Conservation (phyloP, 1,284 basidiomycete genomes). For the Ustilago shanxiensis region DNA sequence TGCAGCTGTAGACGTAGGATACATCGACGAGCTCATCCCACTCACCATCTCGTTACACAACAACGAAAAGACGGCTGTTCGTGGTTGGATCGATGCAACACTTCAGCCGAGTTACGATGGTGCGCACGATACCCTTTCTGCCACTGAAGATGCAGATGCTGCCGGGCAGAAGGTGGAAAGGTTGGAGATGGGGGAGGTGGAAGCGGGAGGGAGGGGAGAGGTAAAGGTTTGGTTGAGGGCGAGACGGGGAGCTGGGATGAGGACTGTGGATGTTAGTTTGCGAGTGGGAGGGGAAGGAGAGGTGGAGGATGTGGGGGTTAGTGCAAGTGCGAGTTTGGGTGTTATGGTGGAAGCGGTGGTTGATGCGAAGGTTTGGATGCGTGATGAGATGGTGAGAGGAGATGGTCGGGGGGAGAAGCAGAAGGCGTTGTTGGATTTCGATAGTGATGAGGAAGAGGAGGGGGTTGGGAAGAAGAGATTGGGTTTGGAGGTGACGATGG, state of each 20-base stretch:
- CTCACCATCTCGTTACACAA: slow-evolving; percentile 29
- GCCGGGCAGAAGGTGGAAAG: slow-evolving; percentile 1
- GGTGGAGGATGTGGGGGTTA: slow-evolving; percentile 12
- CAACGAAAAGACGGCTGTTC: slow-evolving; percentile 12
- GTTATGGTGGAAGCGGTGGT: slow-evolving; percentile 14
- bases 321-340: slow-evolving; percentile 2
- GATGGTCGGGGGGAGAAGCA: not conserved
- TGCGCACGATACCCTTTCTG: slow-evolving; percentile 12
- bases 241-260: slow-evolving; percentile 11
- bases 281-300: slow-evolving; percentile 5
- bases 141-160: not conserved
- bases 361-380: slow-evolving; percentile 5
- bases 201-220: slow-evolving; percentile 7
- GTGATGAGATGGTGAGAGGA: not conserved
- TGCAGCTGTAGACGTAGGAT: not conserved
- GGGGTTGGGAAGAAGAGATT: not conserved
- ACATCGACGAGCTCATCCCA: slow-evolving; percentile 35
- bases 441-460: slow-evolving; percentile 4
- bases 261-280: slow-evolving; percentile 17
- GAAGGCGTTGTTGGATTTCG: slow-evolving; percentile 26
- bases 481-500: slow-evolving; percentile 29
- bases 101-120: slow-evolving; percentile 45
- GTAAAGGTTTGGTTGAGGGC: slow-evolving; percentile 16
- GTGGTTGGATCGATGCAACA: slow-evolving; percentile 16
- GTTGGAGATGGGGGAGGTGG: not conserved